These are phyloP conservation scores for Ophiognomonia clavigignenti-juglandacearum DNA, from an alignment of 2,329 filamentous ascomycete genomes.

Conservation along the genomic window DNA sequence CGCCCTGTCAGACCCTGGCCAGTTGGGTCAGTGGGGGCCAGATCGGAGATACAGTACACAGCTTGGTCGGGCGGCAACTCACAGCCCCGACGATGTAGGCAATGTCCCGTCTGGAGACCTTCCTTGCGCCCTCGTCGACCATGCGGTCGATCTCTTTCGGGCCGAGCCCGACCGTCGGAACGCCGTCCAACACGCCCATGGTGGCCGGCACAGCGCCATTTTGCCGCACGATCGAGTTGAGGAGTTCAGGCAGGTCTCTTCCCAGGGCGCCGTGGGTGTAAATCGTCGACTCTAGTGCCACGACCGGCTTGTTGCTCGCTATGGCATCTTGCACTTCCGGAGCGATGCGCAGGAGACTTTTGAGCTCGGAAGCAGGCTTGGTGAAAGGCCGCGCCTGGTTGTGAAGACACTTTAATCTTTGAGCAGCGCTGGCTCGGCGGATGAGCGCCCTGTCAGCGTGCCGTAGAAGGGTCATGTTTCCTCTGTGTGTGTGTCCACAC, in stretches of 20 bases:
- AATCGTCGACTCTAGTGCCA: constrained; percentile 92
- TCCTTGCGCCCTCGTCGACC: constrained; percentile 66
- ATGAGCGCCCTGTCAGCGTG: not conserved
- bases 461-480: constrained; percentile 6
- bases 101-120: constrained; percentile 84
- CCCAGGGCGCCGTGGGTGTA: constrained; percentile 91
- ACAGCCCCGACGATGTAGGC: constrained; percentile 76
- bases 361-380: constrained; percentile 22
- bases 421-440: not conserved
- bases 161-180: constrained; percentile 73
- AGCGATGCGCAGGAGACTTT: constrained; percentile 61
- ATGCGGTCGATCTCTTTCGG: constrained; percentile 70
- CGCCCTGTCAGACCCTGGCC: constrained; percentile 59
- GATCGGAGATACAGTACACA: too few species aligned
- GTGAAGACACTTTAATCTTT: not conserved
- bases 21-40: not conserved
- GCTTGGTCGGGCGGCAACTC: too few species aligned
- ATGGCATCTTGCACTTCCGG: constrained; percentile 80
- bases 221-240: constrained; percentile 75
- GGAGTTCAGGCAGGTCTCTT: constrained; percentile 48
- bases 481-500: too few species aligned
- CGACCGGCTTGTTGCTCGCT: constrained; percentile 69
- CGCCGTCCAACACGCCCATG: constrained; percentile 79
- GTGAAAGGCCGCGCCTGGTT: not conserved
- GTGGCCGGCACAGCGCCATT: constrained; percentile 86